A percentile compares a stretch with the other conserved stretches of the same genome.
Evolutionary conservation across 176 grass and related monocot genomes (phyloP).

Genomic region (Oropetium thomaeum): DNA sequence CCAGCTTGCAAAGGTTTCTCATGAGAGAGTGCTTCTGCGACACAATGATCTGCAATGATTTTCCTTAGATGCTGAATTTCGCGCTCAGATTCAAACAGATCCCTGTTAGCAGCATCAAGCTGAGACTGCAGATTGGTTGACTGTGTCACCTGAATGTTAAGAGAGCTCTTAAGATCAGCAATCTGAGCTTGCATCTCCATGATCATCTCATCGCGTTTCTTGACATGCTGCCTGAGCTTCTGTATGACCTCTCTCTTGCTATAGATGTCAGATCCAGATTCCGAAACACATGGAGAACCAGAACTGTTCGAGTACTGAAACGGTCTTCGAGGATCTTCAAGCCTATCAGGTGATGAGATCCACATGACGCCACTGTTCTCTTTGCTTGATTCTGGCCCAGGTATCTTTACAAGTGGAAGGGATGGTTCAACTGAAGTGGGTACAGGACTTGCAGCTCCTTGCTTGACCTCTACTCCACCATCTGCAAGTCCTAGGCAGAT

Average conservation of each 20-base stretch:
- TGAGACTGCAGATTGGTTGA: conserved; percentile 67
- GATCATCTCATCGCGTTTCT: conserved; percentile 85
- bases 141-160: conserved; percentile 65
- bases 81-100: conserved; percentile 71
- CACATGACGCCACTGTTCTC: conserved; percentile 61
- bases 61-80: conserved; percentile 82
- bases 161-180: conserved; percentile 68
- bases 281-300: conserved; percentile 76
- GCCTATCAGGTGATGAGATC: conserved; percentile 72
- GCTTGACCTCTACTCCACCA: conserved; percentile 47
- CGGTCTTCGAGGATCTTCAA: conserved; percentile 77
- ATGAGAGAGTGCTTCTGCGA: conserved; percentile 45
- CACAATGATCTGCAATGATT: conserved; percentile 64
- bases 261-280: conserved; percentile 91
- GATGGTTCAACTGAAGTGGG: conserved; percentile 46
- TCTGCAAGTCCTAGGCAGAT: conserved; percentile 41
- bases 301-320: conserved; percentile 88
- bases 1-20: conserved; percentile 44
- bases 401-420: conserved; percentile 78
- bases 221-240: conserved; percentile 87
- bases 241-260: conserved; percentile 90
- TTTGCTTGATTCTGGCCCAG: conserved; percentile 49
- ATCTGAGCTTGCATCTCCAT: conserved; percentile 98
- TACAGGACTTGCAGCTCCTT: conserved; percentile 33
- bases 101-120: conserved; percentile 71